These are phyloP conservation scores for Gynochthodes officinalis DNA, from an alignment of 257 asterid species.

Conservation along the genomic window DNA sequence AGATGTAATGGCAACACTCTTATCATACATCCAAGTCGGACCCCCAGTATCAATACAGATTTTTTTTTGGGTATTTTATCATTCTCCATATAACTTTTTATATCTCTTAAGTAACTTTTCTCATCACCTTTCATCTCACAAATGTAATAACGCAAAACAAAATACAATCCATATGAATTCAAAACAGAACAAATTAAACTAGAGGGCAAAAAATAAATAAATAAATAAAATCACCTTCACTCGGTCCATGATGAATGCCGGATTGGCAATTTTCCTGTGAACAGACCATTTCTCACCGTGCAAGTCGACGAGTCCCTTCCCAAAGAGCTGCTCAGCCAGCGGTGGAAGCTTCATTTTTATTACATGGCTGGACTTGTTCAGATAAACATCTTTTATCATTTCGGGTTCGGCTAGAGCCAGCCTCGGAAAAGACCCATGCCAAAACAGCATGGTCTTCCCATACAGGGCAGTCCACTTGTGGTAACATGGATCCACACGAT, in stretches of 20 bases:
- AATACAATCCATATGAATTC: too few species aligned
- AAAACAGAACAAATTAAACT: too few species aligned
- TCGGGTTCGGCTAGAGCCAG: constrained; percentile 36
- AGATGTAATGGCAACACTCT: too few species aligned
- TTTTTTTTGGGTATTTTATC: too few species aligned
- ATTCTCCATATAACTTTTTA: too few species aligned
- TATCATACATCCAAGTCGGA: too few species aligned
- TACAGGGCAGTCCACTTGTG: constrained; percentile 37
- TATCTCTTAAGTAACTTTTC: too few species aligned
- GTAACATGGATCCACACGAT: constrained; percentile 39
- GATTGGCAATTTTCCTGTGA: constrained; percentile 29
- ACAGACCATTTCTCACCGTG: constrained; percentile 34
- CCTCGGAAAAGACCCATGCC: constrained; percentile 45
- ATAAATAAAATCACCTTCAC: constrained; percentile 21
- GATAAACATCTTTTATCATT: constrained; percentile 33
- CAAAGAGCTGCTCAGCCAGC: constrained; percentile 32
- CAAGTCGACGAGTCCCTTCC: constrained; percentile 40
- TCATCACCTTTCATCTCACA: too few species aligned
- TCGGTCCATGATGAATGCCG: constrained; percentile 35
- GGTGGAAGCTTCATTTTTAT: constrained; percentile 27
- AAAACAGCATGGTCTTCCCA: constrained; percentile 39
- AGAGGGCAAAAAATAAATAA: too few species aligned
- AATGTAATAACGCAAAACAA: too few species aligned
- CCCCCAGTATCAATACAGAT: too few species aligned
- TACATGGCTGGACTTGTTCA: constrained; percentile 19